Conservation (phyloP, 176 grass and related monocot genomes). For the Rhipidocladum racemiflorum region DNA sequence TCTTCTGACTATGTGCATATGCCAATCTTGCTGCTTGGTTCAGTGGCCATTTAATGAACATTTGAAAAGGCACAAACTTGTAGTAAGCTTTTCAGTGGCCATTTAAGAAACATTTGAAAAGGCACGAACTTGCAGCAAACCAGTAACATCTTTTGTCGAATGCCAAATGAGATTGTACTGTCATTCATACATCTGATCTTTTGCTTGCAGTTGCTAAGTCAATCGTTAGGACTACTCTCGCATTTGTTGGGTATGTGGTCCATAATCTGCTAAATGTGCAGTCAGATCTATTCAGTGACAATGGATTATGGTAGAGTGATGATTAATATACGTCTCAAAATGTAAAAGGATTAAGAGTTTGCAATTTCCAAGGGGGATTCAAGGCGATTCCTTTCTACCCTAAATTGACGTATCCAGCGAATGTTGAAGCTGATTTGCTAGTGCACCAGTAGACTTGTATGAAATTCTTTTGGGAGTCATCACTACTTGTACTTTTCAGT, state of each 20-base stretch:
- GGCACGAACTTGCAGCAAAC: not conserved
- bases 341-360: not conserved
- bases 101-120: conserved; percentile 19
- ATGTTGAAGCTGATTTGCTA: conserved; percentile 6
- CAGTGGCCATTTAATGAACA: conserved; percentile 4
- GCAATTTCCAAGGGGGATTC: not conserved
- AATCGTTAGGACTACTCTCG: conserved; percentile 8
- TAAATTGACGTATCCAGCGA: not conserved
- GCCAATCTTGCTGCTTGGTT: conserved; percentile 5
- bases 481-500: not conserved
- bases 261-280: conserved; percentile 11
- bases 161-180: conserved; percentile 3
- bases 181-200: conserved; percentile 18
- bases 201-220: conserved; percentile 8
- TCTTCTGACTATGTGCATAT: not conserved
- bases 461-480: not conserved
- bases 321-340: not conserved
- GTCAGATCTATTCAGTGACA: not conserved
- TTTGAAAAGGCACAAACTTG: not conserved
- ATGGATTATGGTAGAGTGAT: not conserved
- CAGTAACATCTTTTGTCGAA: not conserved
- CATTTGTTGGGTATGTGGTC: conserved; percentile 19
- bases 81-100: too few relatives aligned
- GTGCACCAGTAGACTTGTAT: not conserved
- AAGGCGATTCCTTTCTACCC: not conserved